Conservation (phyloP, 140 eudicot species). For the Ambrosia hybrid region DNA sequence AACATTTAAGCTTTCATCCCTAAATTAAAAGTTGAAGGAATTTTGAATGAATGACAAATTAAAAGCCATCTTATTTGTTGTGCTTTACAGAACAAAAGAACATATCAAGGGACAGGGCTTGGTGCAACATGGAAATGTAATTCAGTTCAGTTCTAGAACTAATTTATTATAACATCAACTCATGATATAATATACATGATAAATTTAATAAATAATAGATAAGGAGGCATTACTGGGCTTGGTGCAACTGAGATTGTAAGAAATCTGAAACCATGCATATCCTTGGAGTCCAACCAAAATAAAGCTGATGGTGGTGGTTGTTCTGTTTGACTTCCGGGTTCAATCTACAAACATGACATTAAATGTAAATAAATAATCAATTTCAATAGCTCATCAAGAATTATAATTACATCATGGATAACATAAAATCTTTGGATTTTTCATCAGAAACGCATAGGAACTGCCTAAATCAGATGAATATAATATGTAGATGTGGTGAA, state of each 20-base stretch:
- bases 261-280: conserved; percentile 87
- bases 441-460: conserved; percentile 2
- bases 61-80: conserved; percentile 8
- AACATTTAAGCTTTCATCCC: neutral
- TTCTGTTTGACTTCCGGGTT: conserved; percentile 98
- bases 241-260: conserved; percentile 97
- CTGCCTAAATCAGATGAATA: conserved; percentile 13
- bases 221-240: conserved; percentile 63
- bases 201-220: conserved; percentile 15
- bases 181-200: conserved; percentile 7
- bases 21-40: neutral
- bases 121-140: neutral
- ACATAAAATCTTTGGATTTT: neutral
- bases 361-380: neutral
- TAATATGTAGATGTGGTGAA: conserved; percentile 1
- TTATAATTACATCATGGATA: conserved; percentile 16
- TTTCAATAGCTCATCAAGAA: conserved; percentile 11
- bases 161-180: neutral
- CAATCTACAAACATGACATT: conserved; percentile 52
- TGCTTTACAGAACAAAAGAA: conserved; percentile 14
- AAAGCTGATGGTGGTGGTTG: conserved; percentile 95
- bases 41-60: neutral
- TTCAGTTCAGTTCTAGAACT: conserved; percentile 14
- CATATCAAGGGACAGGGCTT: neutral
- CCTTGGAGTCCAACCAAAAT: conserved; percentile 74